Base-by-base conservation (phyloP, 345 rosid genomes). In the Acer negundo region DNA sequence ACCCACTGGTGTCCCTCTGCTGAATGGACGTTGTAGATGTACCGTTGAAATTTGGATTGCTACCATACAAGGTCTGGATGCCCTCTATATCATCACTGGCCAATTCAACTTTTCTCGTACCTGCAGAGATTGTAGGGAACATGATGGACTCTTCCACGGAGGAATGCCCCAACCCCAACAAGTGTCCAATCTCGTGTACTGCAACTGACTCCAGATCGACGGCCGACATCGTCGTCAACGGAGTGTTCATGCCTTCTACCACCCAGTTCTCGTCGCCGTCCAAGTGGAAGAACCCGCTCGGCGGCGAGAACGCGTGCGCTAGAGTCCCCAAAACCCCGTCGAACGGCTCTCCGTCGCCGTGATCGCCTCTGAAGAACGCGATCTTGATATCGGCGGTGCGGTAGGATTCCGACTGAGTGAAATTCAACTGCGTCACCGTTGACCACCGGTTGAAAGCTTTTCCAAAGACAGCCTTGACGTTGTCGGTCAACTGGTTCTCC, bases 231-330 rank as follows among this genome's bases (percentile, higher is more conserved):
- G 82, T 2, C 31, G 81, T 4, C 12, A 89, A 79, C 35, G 19
- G 67, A 6, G 77, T 66, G 1, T 77, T 62, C 59, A 85, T 92
- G 3, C 94, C 91, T 11, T 88, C 62, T 1, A 87, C 83, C 4
- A 92, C 89, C 99, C 97, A 95, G 75, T 86, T 76, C 86, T 95
- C 99, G 2, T 77, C 92, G 1, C 19, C 56, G 90, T 95, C 99
- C 47, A 95, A 84, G 66, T 95, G 97, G 82, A 95, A 84, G 44
- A 76, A 80, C 24, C 99, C 99, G 74, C 77, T 89, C 0, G 97
- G 87, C 42, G 99, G 99, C 13, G 97, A 92, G 80, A 95, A 93
- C 56, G 99, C 95, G 80, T 95, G 99, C 3, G 98, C 98, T 64
- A 95, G 80, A 1, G 99, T 95, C 62, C 98, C 98, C 53, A 91